These are phyloP conservation scores for Chaetomium tenue DNA, from an alignment of 495 filamentous ascomycete species.

Conservation along the genomic window DNA sequence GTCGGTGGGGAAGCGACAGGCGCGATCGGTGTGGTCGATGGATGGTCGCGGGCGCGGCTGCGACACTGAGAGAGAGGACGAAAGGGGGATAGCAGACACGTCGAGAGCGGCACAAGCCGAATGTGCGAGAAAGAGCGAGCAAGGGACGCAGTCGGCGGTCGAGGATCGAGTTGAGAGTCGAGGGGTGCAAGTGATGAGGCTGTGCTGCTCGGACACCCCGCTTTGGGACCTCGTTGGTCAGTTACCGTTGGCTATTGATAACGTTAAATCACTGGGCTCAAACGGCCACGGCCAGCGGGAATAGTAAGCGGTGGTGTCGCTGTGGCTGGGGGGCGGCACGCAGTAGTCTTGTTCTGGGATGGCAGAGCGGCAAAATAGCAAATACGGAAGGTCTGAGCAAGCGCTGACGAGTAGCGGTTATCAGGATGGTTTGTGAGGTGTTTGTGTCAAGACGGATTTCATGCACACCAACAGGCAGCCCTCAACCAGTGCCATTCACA, in stretches of 20 bases:
- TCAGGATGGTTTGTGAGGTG: slow-evolving; percentile 17
- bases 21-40: not conserved
- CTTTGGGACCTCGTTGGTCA: slow-evolving; percentile 21
- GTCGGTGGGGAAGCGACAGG: not conserved
- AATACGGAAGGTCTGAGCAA: not conserved
- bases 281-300: not conserved
- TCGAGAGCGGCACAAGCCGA: slow-evolving; percentile 16
- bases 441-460: slow-evolving; percentile 14
- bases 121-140: slow-evolving; percentile 15
- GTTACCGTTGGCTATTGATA: not conserved
- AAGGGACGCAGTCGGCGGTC: slow-evolving; percentile 17
- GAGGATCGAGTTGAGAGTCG: slow-evolving; percentile 11
- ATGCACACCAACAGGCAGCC: slow-evolving; percentile 1
- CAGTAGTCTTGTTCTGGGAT: not conserved
- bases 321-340: not conserved
- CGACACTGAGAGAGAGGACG: slow-evolving; percentile 10
- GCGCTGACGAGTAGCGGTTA: not conserved
- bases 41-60: slow-evolving; percentile 14
- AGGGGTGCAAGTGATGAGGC: slow-evolving; percentile 32
- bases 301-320: slow-evolving; percentile 8
- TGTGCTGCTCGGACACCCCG: slow-evolving; percentile 34
- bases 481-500: not conserved
- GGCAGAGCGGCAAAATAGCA: slow-evolving; percentile 1
- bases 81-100: slow-evolving; percentile 15
- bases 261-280: not conserved